Evolutionary conservation across 495 filamentous ascomycete genomes (phyloP).

Genomic region (Copromyces sp.): DNA sequence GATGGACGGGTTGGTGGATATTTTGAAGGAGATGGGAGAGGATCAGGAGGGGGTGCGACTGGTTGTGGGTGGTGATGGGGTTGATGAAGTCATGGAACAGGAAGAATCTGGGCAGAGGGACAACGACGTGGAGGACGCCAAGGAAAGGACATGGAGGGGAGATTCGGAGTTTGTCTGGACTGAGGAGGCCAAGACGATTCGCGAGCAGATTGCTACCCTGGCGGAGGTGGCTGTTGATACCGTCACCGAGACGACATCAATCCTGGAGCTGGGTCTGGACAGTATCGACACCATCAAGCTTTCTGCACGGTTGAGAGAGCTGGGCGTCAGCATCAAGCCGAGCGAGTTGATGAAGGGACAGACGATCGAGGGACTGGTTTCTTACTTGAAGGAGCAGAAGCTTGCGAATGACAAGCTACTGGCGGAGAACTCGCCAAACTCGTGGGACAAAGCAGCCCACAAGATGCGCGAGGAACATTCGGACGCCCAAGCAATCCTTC

Average conservation of each 20-base stretch:
- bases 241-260: slow-evolving; percentile 44
- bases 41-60: not conserved
- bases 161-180: slow-evolving; percentile 42
- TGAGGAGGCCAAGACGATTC: slow-evolving; percentile 35
- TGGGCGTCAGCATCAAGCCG: slow-evolving; percentile 49
- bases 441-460: not conserved
- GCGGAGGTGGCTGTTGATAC: slow-evolving; percentile 38
- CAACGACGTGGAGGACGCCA: not conserved
- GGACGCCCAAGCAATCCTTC: slow-evolving; percentile 44
- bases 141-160: not conserved
- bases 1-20: slow-evolving; percentile 29
- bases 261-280: slow-evolving; percentile 56
- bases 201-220: slow-evolving; percentile 50
- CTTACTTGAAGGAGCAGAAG: not conserved
- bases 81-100: not conserved
- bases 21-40: slow-evolving; percentile 13
- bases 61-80: not conserved
- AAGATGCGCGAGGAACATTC: slow-evolving; percentile 5
- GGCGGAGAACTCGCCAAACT: not conserved
- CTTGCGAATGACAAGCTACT: not conserved
- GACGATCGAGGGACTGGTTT: slow-evolving; percentile 36
- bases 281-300: slow-evolving; percentile 63
- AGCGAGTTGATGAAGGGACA: slow-evolving; percentile 60
- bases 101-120: not conserved
- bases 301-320: slow-evolving; percentile 50